Evolutionary conservation across 164 flowering plant species (phyloP).

Genomic region (Magnolia kwangsiensis): DNA sequence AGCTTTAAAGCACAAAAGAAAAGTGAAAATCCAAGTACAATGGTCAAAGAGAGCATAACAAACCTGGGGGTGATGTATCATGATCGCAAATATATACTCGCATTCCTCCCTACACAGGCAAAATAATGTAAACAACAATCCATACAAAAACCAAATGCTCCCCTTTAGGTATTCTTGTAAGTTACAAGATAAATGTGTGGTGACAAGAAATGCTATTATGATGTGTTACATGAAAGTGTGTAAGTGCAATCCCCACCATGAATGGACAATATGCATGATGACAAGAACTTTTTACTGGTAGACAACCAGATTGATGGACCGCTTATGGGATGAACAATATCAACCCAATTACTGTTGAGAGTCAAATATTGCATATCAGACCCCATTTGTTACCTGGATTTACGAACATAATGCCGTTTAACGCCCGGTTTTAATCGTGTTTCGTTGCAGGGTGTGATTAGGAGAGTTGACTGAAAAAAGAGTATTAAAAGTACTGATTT

Average conservation of each 20-base stretch:
- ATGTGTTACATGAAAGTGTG: background rate
- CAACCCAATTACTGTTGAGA: no score
- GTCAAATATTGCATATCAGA: no score
- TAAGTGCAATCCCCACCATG: background rate
- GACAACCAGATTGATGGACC: no score
- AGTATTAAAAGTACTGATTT: no score
- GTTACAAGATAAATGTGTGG: background rate
- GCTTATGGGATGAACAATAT: no score
- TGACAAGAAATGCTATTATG: background rate
- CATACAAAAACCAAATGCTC: no score
- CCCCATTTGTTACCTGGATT: no score
- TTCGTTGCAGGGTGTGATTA: no score
- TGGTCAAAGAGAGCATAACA: background rate
- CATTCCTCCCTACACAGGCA: constrained; percentile 23
- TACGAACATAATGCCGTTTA: no score
- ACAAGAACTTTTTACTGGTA: background rate
- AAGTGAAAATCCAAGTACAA: background rate
- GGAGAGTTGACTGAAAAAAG: no score
- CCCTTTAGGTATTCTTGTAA: background rate
- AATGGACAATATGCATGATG: no score
- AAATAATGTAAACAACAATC: background rate
- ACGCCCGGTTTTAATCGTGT: no score
- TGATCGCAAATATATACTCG: constrained; percentile 33
- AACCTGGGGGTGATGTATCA: constrained; percentile 30
- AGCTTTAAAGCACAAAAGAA: background rate